Evolutionary conservation across 169 alveolate genomes (phyloP).

Genomic region (Eimeria tenella): DNA sequence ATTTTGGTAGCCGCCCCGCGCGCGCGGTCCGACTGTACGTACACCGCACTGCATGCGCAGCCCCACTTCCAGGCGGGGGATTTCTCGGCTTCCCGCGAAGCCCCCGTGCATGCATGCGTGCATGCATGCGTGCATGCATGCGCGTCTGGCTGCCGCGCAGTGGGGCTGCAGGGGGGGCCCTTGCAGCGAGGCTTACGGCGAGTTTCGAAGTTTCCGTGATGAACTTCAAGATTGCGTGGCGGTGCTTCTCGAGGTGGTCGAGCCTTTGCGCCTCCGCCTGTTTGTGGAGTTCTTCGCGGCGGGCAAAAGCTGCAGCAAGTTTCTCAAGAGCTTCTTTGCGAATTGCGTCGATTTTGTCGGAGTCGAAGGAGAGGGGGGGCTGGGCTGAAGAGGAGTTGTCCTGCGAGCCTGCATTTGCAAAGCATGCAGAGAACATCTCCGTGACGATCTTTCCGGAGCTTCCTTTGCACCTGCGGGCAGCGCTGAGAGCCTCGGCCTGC

Average conservation of each 20-base stretch:
- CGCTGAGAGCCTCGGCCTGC: conserved; percentile 1
- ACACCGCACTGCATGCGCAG: not conserved
- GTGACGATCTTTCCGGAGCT: not conserved
- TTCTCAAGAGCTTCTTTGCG: conserved; percentile 21
- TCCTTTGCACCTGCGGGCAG: conserved; percentile 55
- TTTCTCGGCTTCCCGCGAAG: too few species aligned
- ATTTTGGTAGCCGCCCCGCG: not conserved
- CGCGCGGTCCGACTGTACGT: conserved; percentile 59
- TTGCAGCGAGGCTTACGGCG: conserved; percentile 1
- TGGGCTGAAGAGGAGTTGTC: not conserved
- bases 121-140: too few species aligned
- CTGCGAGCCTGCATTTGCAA: not conserved
- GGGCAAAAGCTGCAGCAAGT: conserved; percentile 38
- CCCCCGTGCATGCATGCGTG: too few species aligned
- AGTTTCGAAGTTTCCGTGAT: conserved; percentile 42
- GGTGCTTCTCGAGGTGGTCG: conserved; percentile 25
- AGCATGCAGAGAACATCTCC: not conserved
- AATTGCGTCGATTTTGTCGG: conserved; percentile 37
- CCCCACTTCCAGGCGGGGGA: too few species aligned
- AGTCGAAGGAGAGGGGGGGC: not conserved
- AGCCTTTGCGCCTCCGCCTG: conserved; percentile 38
- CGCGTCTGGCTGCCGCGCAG: too few species aligned
- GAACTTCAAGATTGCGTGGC: conserved; percentile 41
- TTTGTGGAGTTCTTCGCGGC: conserved; percentile 54
- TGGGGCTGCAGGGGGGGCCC: not conserved